These are phyloP conservation scores for Trifolium dubium DNA, from an alignment of 306 rosid species.

Conservation along the genomic window DNA sequence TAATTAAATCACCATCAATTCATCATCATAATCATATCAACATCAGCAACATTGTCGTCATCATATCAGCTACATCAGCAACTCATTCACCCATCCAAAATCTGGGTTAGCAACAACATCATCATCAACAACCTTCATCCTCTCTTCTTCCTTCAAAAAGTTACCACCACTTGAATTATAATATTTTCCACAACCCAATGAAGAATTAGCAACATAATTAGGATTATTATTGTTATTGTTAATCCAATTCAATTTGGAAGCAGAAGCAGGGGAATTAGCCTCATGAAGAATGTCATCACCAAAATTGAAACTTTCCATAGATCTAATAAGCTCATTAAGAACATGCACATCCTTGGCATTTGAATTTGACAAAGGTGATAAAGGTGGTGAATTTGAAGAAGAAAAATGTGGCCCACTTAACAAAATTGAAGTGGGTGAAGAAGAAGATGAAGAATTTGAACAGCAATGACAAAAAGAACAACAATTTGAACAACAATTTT, in stretches of 20 bases:
- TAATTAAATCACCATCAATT: background rate
- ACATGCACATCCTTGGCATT: constrained; percentile 34
- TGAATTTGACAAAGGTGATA: constrained; percentile 62
- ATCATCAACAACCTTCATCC: constrained; percentile 32
- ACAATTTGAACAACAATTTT: constrained; percentile 52
- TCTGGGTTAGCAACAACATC: constrained; percentile 56
- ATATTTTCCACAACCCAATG: constrained; percentile 33
- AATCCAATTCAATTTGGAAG: constrained; percentile 47
- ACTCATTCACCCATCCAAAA: constrained; percentile 92
- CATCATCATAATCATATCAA: background rate
- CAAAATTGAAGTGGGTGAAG: constrained; percentile 83
- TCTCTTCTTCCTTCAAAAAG: constrained; percentile 9
- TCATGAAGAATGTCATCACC: constrained; percentile 36
- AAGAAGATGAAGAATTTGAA: constrained; percentile 6
- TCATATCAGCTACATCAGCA: constrained; percentile 60
- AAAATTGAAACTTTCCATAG: constrained; percentile 66
- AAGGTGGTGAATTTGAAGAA: constrained; percentile 55
- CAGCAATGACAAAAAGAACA: constrained; percentile 56
- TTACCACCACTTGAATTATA: constrained; percentile 13
- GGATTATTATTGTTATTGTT: constrained; percentile 34
- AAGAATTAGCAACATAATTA: background rate
- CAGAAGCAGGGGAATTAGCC: constrained; percentile 36
- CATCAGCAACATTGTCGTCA: constrained; percentile 19
- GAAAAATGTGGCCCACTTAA: constrained; percentile 67
- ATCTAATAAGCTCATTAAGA: constrained; percentile 59